A percentile compares a stretch with the other conserved stretches of the same genome.
These are phyloP conservation scores for Claviceps maximensis DNA, from an alignment of 2,329 filamentous ascomycete species.

Conservation along the genomic window DNA sequence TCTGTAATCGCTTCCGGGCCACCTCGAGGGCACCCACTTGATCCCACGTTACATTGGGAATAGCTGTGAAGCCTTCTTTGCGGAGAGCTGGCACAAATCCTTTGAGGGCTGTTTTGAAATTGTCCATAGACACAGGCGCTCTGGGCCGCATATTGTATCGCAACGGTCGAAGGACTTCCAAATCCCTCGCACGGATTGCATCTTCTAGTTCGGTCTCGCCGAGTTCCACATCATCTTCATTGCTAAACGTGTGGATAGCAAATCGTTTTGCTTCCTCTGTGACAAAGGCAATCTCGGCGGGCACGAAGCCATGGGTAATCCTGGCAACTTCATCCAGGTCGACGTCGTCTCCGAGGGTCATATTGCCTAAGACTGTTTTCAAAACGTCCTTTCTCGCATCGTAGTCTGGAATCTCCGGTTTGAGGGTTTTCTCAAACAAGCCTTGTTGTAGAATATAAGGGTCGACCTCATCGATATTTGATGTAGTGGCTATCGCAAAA, in stretches of 20 bases:
- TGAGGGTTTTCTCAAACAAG: slow-evolving; percentile 71
- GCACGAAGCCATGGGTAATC: slow-evolving; percentile 83
- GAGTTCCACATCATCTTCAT: slow-evolving; percentile 14
- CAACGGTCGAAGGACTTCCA: not conserved
- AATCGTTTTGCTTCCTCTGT: slow-evolving; percentile 30
- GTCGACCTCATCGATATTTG: slow-evolving; percentile 75
- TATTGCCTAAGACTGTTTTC: slow-evolving; percentile 53
- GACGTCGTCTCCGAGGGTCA: slow-evolving; percentile 53
- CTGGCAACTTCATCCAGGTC: slow-evolving; percentile 65
- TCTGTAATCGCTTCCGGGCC: slow-evolving; percentile 70
- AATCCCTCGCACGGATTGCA: not conserved
- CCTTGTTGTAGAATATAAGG: slow-evolving; percentile 61
- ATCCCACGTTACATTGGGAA: slow-evolving; percentile 84
- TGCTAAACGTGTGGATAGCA: slow-evolving; percentile 19
- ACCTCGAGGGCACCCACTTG: slow-evolving; percentile 75
- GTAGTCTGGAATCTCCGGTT: slow-evolving; percentile 77
- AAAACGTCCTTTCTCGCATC: slow-evolving; percentile 66
- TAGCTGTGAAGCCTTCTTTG: slow-evolving; percentile 86
- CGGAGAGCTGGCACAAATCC: slow-evolving; percentile 41
- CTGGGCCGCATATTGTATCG: not conserved
- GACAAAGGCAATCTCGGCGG: slow-evolving; percentile 68
- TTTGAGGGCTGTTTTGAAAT: slow-evolving; percentile 65
- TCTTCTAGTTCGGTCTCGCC: slow-evolving; percentile 3
- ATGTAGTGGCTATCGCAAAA: slow-evolving; percentile 83
- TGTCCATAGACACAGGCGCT: slow-evolving; percentile 17